Conservation (phyloP, 139 green algal genomes). For the Picochlorum sp. region DNA sequence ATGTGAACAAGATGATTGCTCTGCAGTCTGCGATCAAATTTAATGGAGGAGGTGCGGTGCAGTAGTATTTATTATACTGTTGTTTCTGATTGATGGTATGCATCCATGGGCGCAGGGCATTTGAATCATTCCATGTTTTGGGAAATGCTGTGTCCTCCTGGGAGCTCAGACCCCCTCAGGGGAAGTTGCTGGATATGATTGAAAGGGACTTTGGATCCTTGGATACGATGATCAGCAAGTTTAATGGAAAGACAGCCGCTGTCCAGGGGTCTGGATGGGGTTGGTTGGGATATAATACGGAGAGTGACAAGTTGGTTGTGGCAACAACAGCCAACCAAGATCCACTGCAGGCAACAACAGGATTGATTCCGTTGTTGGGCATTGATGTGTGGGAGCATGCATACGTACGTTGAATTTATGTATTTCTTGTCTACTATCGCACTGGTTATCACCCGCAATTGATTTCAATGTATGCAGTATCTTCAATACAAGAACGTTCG, state of each 20-base stretch:
- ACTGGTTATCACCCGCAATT: no score
- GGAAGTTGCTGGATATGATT: constrained; percentile 66
- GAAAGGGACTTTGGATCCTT: constrained; percentile 82
- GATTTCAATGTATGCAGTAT: not conserved
- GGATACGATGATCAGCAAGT: constrained; percentile 64
- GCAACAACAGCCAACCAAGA: constrained; percentile 85
- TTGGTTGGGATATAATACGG: constrained; percentile 85
- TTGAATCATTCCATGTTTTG: constrained; percentile 98
- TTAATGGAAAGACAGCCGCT: constrained; percentile 66
- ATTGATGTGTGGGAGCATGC: constrained; percentile 92
- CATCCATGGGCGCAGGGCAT: constrained; percentile 60
- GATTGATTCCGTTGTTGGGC: constrained; percentile 85
- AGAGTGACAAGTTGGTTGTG: constrained; percentile 56
- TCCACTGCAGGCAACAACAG: constrained; percentile 37
- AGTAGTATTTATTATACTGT: not conserved
- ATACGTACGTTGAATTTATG: constrained; percentile 9
- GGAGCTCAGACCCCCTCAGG: constrained; percentile 70
- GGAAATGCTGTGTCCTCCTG: constrained; percentile 77
- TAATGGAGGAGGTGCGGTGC: constrained; percentile 77
- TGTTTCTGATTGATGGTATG: not conserved
- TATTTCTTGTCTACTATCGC: no score
- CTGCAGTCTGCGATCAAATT: constrained; percentile 89
- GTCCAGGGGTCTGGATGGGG: constrained; percentile 94
- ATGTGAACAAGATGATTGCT: constrained; percentile 66
- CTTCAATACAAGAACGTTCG: constrained; percentile 93